phyloP scores from a whole-genome alignment of 805 yeast species.

The Schwanniomyces polymorphus region DNA sequence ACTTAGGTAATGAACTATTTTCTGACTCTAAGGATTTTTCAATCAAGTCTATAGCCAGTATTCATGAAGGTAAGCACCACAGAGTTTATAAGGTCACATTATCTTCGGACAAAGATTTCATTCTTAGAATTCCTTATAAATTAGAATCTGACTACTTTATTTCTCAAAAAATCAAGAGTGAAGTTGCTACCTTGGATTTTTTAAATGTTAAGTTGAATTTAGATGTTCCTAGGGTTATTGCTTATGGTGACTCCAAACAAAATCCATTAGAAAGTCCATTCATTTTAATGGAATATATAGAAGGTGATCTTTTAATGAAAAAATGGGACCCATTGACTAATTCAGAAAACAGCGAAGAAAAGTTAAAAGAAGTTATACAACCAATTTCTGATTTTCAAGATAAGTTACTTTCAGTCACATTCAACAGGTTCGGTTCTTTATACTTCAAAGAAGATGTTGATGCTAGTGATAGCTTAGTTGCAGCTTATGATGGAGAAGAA shows the following conservation, averaged over 20 bases:
- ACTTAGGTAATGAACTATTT: conserved; percentile 40
- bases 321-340: conserved; percentile 86
- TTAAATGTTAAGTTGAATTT: conserved; percentile 61
- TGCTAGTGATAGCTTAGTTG: conserved; percentile 37
- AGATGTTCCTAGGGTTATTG: conserved; percentile 70
- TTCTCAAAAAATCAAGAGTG: conserved; percentile 73
- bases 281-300: conserved; percentile 75
- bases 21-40: conserved; percentile 47
- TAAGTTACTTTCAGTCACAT: conserved; percentile 53
- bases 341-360: conserved; percentile 46
- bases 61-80: conserved; percentile 95
- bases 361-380: conserved; percentile 60
- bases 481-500: conserved; percentile 64
- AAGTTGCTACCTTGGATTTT: conserved; percentile 93
- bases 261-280: conserved; percentile 75
- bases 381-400: conserved; percentile 72
- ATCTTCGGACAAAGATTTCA: conserved; percentile 58
- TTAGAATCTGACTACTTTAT: conserved; percentile 65
- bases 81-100: conserved; percentile 76
- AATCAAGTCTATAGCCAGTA: conserved; percentile 72
- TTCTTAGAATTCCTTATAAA: conserved; percentile 84
- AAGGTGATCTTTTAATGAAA: conserved; percentile 82
- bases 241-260: conserved; percentile 59
- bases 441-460: conserved; percentile 74
- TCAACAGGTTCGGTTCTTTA: conserved; percentile 77